These are phyloP conservation scores for Macadamia integrifolia DNA, from an alignment of 164 flowering plant species.

Conservation along the genomic window DNA sequence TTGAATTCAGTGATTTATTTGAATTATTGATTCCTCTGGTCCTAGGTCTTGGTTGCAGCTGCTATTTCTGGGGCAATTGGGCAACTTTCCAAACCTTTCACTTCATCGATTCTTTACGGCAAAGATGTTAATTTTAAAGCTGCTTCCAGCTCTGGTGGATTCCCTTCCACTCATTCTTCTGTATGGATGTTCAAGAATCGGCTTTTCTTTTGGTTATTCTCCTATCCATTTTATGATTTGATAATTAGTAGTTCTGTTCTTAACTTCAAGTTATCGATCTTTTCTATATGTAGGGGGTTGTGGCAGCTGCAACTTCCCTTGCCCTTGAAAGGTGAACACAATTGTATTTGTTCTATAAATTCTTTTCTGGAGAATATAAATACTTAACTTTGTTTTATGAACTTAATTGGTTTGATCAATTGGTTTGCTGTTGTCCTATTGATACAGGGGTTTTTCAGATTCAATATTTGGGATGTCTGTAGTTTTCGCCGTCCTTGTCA, in stretches of 20 bases:
- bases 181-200: constrained; percentile 24
- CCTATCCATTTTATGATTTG: not conserved
- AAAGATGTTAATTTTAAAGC: constrained; percentile 44
- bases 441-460: constrained; percentile 77
- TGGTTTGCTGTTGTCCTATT: too few species aligned
- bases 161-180: constrained; percentile 91
- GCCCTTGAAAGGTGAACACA: constrained; percentile 65
- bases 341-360: not conserved
- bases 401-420: not conserved
- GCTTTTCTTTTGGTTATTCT: not conserved
- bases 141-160: constrained; percentile 63
- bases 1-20: not conserved
- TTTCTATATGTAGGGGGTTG: constrained; percentile 40
- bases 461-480: constrained; percentile 71
- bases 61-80: constrained; percentile 60
- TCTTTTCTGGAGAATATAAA: not conserved
- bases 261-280: not conserved
- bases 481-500: constrained; percentile 71
- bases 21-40: not conserved
- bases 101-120: constrained; percentile 49
- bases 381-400: not conserved
- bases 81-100: constrained; percentile 75
- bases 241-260: not conserved
- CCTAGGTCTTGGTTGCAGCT: constrained; percentile 67
- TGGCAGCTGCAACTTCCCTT: constrained; percentile 70